Conservation (phyloP, 2,329 filamentous ascomycete species). For the Thelonectria blattea region DNA sequence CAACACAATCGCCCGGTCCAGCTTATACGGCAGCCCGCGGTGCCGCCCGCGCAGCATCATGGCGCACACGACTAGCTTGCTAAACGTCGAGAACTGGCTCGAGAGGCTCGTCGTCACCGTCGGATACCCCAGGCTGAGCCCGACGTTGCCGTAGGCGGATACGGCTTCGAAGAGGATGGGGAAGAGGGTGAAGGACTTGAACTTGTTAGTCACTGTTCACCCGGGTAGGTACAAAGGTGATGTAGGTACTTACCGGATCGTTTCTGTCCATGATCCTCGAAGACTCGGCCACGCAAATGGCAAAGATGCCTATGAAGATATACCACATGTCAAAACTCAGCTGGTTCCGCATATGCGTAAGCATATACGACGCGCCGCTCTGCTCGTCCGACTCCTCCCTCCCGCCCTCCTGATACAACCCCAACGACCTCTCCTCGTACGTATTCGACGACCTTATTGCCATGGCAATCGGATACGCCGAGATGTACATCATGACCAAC, state of each 20-base stretch:
- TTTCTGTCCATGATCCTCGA: conserved; percentile 33
- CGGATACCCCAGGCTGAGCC: conserved; percentile 44
- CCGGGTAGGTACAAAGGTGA: too few relatives aligned
- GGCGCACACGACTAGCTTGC: conserved; percentile 46
- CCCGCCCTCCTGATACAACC: conserved; percentile 53
- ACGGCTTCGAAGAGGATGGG: conserved; percentile 44
- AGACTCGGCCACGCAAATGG: conserved; percentile 42
- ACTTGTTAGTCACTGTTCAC: too few relatives aligned
- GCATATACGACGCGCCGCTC: conserved; percentile 39
- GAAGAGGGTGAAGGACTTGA: conserved; percentile 41
- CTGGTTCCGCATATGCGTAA: conserved; percentile 46
- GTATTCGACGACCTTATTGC: conserved; percentile 65
- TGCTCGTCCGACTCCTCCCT: conserved; percentile 35
- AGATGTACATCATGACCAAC: conserved; percentile 71
- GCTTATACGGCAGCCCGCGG: conserved; percentile 42
- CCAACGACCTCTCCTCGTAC: conserved; percentile 67
- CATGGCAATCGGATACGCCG: conserved; percentile 65
- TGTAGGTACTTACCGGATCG: conserved; percentile 34
- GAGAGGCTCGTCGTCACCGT: conserved; percentile 39
- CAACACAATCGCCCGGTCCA: conserved; percentile 45
- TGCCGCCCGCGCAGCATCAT: conserved; percentile 49
- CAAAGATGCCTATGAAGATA: conserved; percentile 47
- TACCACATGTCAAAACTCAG: conserved; percentile 51
- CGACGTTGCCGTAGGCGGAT: conserved; percentile 46
- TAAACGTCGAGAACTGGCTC: conserved; percentile 40